Percentiles rank a stretch among this genome's conserved stretches.
Evolutionary conservation across 2,329 filamentous ascomycete genomes (phyloP).

Genomic region (Verticillium isaacii): DNA sequence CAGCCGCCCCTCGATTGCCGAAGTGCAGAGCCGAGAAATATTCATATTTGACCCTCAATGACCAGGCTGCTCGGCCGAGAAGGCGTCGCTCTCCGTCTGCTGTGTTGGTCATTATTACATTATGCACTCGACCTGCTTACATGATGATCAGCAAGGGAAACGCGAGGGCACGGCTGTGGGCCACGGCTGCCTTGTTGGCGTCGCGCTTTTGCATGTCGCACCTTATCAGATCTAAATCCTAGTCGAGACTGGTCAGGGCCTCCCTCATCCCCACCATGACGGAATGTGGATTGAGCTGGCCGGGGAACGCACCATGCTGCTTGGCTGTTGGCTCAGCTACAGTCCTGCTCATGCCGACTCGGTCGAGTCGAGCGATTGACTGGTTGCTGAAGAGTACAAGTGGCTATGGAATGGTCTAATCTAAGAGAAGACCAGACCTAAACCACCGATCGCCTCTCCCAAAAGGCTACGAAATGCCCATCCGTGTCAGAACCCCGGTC

Average conservation of each 20-base stretch:
- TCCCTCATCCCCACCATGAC: neutral
- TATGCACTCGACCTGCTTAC: neutral
- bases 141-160: neutral
- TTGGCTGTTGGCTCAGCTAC: neutral
- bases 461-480: neutral
- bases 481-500: neutral
- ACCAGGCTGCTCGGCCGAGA: neutral
- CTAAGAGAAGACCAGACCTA: neutral
- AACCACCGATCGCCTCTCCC: too few relatives aligned
- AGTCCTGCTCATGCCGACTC: neutral
- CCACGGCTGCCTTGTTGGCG: neutral
- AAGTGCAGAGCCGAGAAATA: neutral
- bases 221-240: neutral
- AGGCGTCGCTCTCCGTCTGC: neutral
- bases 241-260: neutral
- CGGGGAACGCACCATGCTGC: neutral
- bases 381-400: neutral
- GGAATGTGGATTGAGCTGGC: neutral
- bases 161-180: neutral
- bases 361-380: neutral
- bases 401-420: neutral
- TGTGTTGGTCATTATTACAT: neutral
- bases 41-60: neutral
- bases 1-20: neutral
- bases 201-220: neutral